Base-by-base conservation (phyloP, 768 basidiomycete species). In the Zangia roseola region DNA sequence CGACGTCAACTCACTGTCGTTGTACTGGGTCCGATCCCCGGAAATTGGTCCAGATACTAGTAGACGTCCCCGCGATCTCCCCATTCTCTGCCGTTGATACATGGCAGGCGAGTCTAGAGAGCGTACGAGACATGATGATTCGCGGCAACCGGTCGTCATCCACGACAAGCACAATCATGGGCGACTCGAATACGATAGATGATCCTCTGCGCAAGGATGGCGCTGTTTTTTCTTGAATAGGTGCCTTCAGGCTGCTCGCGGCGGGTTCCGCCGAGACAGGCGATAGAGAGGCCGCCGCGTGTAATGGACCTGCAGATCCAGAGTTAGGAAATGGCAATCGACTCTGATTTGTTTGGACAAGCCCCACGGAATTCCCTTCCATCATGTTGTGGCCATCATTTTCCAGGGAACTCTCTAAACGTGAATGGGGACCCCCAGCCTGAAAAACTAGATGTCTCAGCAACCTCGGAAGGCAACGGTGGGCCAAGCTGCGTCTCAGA, bases 31-130 rank as follows among this genome's bases (percentile, higher is more conserved):
- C 20, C n/a, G 35, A 35, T 48, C 24, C 34, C 28, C 48, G 14
- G 33, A 12, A 12, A 7, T 36, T n/a, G 35, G 34, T 33, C 40
- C 43, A 20, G 33, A 21, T 6, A 5, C 30, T 14, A 17, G 21
- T 17, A 14, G 31, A 46, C 12, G 51, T 56, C 49, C 47, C 42
- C 14, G 89, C 90, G 30, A 84, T 64, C 60, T 86, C 80, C 6
- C 92, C 92, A 59, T 94, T 91, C 70, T 93, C 88, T 10, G 92
- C 91, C 16, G 81, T 82, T 13, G 80, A 73, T n/a, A 93, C 90
- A 25, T 67, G 66, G 65, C 90, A 92, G 1, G 91, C 90, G 2
- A 93, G 72, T 30, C 90, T 76, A n/a, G 79, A 78, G 36, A 94
- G 72, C 65, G 91, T 80, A 20, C 90, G 77, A 51, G 75, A 78